Evolutionary conservation across 495 filamentous ascomycete species (phyloP).

Genomic region (Apodospora peruviana): DNA sequence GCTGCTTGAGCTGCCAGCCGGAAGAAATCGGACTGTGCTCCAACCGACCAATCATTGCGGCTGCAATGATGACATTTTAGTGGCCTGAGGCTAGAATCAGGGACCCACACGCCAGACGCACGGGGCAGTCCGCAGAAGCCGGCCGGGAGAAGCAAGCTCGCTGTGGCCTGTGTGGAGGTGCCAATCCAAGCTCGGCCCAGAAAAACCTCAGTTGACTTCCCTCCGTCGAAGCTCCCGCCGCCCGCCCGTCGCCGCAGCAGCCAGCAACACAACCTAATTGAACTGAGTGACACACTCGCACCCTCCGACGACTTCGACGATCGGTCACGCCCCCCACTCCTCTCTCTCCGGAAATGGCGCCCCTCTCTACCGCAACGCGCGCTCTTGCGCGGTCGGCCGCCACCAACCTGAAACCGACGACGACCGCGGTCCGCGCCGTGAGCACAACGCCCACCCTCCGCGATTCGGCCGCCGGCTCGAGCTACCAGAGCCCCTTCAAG

Average conservation of each 20-base stretch:
- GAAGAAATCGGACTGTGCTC: slow-evolving; percentile 20
- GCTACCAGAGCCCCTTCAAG: slow-evolving; percentile 55
- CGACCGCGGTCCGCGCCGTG: slow-evolving; percentile 39
- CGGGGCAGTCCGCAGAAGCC: background rate
- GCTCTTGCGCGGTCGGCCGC: slow-evolving; percentile 37
- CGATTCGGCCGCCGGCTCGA: slow-evolving; percentile 27
- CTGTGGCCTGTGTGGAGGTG: no score
- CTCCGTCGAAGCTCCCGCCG: slow-evolving; percentile 10
- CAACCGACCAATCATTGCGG: slow-evolving; percentile 22
- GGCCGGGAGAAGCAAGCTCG: no score
- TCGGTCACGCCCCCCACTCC: no score
- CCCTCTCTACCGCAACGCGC: slow-evolving; percentile 42
- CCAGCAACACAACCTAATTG: no score
- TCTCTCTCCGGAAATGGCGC: no score
- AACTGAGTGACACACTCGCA: no score
- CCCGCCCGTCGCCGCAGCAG: slow-evolving; percentile 8
- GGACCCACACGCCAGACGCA: slow-evolving; percentile 7
- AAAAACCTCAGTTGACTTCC: slow-evolving; percentile 43
- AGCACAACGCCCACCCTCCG: slow-evolving; percentile 36
- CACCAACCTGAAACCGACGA: slow-evolving; percentile 21
- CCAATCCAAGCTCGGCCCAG: slow-evolving; percentile 35
- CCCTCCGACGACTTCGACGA: no score
- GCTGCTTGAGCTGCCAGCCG: slow-evolving; percentile 8
- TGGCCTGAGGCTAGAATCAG: slow-evolving; percentile 27
- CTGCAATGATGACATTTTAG: slow-evolving; percentile 8